Evolutionary conservation across 208 protist species (phyloP).

Genomic region (Trypanosoma boissoni): DNA sequence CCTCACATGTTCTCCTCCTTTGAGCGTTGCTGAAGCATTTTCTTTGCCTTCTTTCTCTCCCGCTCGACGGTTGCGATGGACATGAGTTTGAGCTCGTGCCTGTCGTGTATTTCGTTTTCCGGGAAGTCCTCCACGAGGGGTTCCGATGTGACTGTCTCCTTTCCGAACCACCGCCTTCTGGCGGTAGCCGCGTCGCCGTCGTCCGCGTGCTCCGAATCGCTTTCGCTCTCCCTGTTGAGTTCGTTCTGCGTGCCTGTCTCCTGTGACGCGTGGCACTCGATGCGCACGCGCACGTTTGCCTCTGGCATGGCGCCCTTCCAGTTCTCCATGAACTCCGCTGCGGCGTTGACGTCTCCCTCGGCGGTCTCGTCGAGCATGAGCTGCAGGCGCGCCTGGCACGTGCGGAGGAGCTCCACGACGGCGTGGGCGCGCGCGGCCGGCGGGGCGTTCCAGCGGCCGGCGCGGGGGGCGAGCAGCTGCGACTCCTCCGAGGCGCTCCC

Average conservation of each 20-base stretch:
- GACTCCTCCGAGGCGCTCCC: background rate
- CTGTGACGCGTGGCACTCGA: background rate
- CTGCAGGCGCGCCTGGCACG: constrained; percentile 55
- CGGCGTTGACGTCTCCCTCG: constrained; percentile 41
- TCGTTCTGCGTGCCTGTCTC: background rate
- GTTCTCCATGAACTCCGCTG: constrained; percentile 26
- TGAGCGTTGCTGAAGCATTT: constrained; percentile 44
- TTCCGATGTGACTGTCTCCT: background rate
- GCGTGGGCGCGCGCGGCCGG: constrained; percentile 11
- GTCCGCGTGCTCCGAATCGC: constrained; percentile 2
- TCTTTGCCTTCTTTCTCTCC: constrained; percentile 81
- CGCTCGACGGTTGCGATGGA: constrained; percentile 81
- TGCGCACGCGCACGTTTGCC: constrained; percentile 48
- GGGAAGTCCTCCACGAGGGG: constrained; percentile 61
- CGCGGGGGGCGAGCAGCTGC: background rate
- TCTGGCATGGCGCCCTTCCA: constrained; percentile 32
- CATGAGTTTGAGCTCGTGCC: constrained; percentile 88
- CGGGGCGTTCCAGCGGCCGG: background rate
- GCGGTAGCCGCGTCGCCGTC: constrained; percentile 27
- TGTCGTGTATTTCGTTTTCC: constrained; percentile 85
- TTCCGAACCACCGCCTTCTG: constrained; percentile 7
- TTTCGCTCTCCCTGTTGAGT: background rate
- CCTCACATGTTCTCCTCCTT: constrained; percentile 39
- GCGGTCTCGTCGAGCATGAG: constrained; percentile 60
- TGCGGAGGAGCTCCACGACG: constrained; percentile 49